Evolutionary conservation across 1,139 yeast species (phyloP), one percentile per base, ranked within the genome.

Genomic region (Petasospora rhodanensis): DNA sequence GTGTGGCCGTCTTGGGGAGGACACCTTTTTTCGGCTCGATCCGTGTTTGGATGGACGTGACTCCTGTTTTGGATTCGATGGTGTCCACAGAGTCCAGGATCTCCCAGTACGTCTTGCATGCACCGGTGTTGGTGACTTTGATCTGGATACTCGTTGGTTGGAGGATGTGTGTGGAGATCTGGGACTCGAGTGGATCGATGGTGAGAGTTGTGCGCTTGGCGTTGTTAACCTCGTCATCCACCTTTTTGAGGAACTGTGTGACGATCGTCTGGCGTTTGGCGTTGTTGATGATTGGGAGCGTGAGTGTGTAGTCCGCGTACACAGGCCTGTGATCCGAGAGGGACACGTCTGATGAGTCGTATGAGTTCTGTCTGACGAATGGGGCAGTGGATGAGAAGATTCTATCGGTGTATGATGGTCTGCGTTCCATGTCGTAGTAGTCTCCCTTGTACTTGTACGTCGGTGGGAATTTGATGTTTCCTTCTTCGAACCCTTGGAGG

Each of bases 321-420:
- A 84, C 93, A 0, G 95, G 94, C 32, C 80, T 63, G 56, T 85
- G 95, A 52, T 85, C 95, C 0, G 89, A 78, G 18, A 76, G 67
- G 2, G 53, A 47, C 7, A 72, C 46, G 6, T 62, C 61, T 18
- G 61, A 60, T 7, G 59, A 61, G 25, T 64, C 49, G 45, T 69
- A 71, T 29, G 49, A 54, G 8, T 37, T 22, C n/a, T 45, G 40
- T 15, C 25, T 36, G 18, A 45, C 43, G 21, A 45, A 42, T 15
- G 27, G 29, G 2, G 52, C 43, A 12, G 31, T 34, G 3, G 52
- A 46, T 23, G 38, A 38, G 24, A 82, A 57, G 15, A 81, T 70
- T 31, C 93, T 62, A 51, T 85, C 95, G 0, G 94, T 83, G 70
- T 86, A 85, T 1, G 91, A 81, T 0, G 95, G 95, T 4, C 72